These are phyloP conservation scores for Sporisorium exsertum DNA, from an alignment of 1,284 basidiomycete species.

Conservation along the genomic window DNA sequence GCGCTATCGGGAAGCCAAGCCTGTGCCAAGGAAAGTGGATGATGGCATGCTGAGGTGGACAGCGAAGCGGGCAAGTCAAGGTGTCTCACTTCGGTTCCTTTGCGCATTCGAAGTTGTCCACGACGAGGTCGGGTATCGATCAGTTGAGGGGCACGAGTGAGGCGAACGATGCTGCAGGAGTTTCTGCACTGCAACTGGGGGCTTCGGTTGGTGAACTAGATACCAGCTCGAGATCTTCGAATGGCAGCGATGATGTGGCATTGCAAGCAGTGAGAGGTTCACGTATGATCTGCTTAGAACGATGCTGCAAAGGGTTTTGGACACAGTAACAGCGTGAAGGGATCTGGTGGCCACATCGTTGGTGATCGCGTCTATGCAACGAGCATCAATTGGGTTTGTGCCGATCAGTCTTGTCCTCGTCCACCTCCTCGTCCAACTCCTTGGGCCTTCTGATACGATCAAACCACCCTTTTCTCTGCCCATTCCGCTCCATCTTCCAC, in stretches of 20 bases:
- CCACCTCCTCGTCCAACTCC: not conserved
- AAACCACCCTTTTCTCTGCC: slow-evolving; percentile 29
- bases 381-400: not conserved
- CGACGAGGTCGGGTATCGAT: no score
- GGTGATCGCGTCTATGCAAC: not conserved
- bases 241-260: no score
- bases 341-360: not conserved
- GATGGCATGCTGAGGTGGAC: not conserved
- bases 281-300: no score
- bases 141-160: no score
- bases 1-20: not conserved
- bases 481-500: slow-evolving; percentile 45
- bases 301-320: no score
- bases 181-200: no score
- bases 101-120: no score
- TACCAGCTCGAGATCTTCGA: no score
- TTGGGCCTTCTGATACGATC: slow-evolving; percentile 5
- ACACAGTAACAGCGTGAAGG: no score
- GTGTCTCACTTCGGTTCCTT: not conserved
- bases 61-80: not conserved
- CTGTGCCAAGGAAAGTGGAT: not conserved
- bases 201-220: no score
- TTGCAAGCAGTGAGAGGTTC: not conserved
- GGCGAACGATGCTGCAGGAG: no score
- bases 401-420: not conserved